Conservation (phyloP, 1,284 basidiomycete species). For the Peniophora sp. region DNA sequence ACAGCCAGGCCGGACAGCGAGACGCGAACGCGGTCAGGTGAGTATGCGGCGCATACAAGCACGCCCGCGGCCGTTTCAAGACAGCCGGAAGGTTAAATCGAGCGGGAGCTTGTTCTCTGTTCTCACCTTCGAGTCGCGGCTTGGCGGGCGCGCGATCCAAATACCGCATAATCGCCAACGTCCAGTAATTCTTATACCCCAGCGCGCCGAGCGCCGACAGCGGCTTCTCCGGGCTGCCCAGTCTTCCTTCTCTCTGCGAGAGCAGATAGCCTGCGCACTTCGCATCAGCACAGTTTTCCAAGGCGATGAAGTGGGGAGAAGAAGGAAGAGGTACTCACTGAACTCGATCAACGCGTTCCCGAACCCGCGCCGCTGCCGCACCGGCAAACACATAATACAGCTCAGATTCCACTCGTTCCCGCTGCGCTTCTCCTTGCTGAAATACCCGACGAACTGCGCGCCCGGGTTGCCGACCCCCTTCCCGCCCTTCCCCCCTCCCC, state of each 20-base stretch:
- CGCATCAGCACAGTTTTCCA: background rate
- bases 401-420: slow-evolving; percentile 95
- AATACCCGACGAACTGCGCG: slow-evolving; percentile 96
- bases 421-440: slow-evolving; percentile 97
- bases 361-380: slow-evolving; percentile 92
- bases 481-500: too few relatives aligned
- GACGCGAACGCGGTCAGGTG: slow-evolving; percentile 3
- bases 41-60: slow-evolving; percentile 3
- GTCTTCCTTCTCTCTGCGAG: slow-evolving; percentile 87
- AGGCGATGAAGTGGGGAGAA: background rate
- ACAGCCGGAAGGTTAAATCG: too few relatives aligned
- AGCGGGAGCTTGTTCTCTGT: slow-evolving; percentile 5
- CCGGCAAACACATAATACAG: slow-evolving; percentile 98
- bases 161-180: slow-evolving; percentile 81
- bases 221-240: slow-evolving; percentile 90
- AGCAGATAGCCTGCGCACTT: slow-evolving; percentile 76
- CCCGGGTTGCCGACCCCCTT: too few relatives aligned
- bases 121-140: slow-evolving; percentile 69
- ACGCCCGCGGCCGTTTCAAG: too few relatives aligned
- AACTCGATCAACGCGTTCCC: slow-evolving; percentile 94
- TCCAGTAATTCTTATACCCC: slow-evolving; percentile 96
- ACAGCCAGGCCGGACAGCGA: slow-evolving; percentile 1
- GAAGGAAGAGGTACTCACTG: slow-evolving; percentile 61
- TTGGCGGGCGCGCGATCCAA: slow-evolving; percentile 54
- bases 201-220: slow-evolving; percentile 85